Conservation (phyloP, 331 rosid genomes). For the Malus hybrid region DNA sequence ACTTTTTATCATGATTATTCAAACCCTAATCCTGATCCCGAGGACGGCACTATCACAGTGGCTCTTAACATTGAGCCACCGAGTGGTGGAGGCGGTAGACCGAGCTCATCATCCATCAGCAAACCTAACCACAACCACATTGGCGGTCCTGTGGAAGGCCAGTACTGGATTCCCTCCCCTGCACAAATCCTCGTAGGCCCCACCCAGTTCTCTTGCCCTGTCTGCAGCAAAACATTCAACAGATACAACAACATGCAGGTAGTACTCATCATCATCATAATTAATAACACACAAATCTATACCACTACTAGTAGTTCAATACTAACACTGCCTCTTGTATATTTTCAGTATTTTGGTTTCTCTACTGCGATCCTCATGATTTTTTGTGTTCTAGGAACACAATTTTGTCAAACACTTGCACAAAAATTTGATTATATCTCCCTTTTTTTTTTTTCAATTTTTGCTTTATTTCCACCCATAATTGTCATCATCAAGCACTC, state of each 20-base stretch:
- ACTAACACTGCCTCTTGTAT: background rate
- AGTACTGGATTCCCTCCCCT: constrained; percentile 90
- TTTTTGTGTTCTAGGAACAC: background rate
- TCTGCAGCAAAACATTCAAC: constrained; percentile 88
- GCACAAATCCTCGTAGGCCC: constrained; percentile 94
- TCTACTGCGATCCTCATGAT: background rate
- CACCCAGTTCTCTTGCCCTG: constrained; percentile 91
- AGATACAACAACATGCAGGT: constrained; percentile 99
- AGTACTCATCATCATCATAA: background rate
- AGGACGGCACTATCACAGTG: constrained; percentile 40
- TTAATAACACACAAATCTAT: background rate
- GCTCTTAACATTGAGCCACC: constrained; percentile 82
- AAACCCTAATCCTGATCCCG: constrained; percentile 26
- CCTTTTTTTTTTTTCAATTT: background rate
- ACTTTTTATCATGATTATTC: background rate
- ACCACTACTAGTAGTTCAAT: background rate
- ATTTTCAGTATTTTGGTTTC: background rate
- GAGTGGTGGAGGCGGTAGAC: background rate
- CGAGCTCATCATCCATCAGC: background rate
- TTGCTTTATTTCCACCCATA: no score
- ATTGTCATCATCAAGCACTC: background rate
- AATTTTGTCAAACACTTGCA: background rate
- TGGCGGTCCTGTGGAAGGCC: constrained; percentile 23
- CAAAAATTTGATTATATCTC: background rate
- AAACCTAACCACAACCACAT: constrained; percentile 4